phyloP scores from a whole-genome alignment of 75 land plant species.

The Pseudotsuga menziesii region DNA sequence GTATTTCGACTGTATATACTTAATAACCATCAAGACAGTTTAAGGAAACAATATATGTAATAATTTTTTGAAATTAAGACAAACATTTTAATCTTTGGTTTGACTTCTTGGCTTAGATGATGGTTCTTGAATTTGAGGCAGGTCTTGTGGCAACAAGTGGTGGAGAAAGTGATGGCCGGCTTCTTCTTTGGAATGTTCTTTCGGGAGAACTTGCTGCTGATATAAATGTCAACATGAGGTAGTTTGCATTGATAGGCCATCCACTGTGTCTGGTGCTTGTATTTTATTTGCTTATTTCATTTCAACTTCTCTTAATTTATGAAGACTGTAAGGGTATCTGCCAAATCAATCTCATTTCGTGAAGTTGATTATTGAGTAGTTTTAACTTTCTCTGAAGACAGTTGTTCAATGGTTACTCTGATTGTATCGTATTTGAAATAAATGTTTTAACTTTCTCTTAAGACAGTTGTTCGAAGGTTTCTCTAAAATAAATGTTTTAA shows the following conservation, averaged over 20 bases:
- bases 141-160: conserved; percentile 52
- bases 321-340: background rate
- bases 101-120: background rate
- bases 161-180: conserved; percentile 35
- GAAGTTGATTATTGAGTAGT: background rate
- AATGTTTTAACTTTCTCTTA: background rate
- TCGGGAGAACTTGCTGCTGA: conserved; percentile 40
- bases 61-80: background rate
- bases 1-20: no score
- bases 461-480: no score
- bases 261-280: background rate
- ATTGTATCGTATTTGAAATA: no score
- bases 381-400: background rate
- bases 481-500: no score
- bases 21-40: background rate
- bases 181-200: conserved; percentile 41
- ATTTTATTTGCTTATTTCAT: background rate
- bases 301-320: background rate
- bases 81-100: background rate
- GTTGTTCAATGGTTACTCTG: background rate
- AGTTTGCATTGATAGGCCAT: background rate
- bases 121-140: conserved; percentile 13
- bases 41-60: background rate
- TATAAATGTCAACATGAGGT: conserved; percentile 34
- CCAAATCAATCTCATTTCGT: background rate